Percentiles rank a stretch among this genome's conserved stretches.
phyloP scores from a whole-genome alignment of 2,329 filamentous ascomycete species.

The Zasmidium angulare region DNA sequence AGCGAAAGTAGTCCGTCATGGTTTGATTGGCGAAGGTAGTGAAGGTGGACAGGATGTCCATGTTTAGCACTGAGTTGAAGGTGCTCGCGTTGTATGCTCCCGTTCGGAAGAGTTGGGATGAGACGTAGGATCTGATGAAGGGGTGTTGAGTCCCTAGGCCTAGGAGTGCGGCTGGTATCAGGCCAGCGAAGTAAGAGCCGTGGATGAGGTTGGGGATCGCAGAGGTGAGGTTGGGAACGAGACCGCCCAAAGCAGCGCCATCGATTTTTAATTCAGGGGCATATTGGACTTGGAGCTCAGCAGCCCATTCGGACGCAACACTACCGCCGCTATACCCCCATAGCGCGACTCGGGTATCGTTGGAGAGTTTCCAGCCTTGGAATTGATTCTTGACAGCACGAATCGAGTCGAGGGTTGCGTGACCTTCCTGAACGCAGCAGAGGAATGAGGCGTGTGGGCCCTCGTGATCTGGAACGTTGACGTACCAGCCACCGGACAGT shows the following conservation, averaged over 20 bases:
- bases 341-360: slow-evolving; percentile 24
- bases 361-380: slow-evolving; percentile 30
- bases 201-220: slow-evolving; percentile 25
- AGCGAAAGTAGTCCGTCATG: slow-evolving; percentile 41
- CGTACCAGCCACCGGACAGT: slow-evolving; percentile 26
- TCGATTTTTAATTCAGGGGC: slow-evolving; percentile 28
- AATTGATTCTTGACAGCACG: slow-evolving; percentile 26
- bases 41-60: slow-evolving; percentile 1
- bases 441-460: slow-evolving; percentile 29
- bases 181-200: slow-evolving; percentile 25
- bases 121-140: slow-evolving; percentile 9
- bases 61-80: slow-evolving; percentile 1
- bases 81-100: background rate
- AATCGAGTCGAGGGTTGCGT: slow-evolving; percentile 31
- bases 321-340: slow-evolving; percentile 58
- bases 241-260: slow-evolving; percentile 34
- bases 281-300: slow-evolving; percentile 28
- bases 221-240: slow-evolving; percentile 31
- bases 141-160: slow-evolving; percentile 27
- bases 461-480: slow-evolving; percentile 30
- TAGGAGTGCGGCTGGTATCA: slow-evolving; percentile 25
- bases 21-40: slow-evolving; percentile 26
- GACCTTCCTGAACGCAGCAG: slow-evolving; percentile 25
- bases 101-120: background rate
- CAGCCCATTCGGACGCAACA: slow-evolving; percentile 48